Percentiles rank a stretch among this genome's conserved stretches.
Conservation (phyloP, 2,329 filamentous ascomycete species). For the Chrysoporthe austroafricana region DNA sequence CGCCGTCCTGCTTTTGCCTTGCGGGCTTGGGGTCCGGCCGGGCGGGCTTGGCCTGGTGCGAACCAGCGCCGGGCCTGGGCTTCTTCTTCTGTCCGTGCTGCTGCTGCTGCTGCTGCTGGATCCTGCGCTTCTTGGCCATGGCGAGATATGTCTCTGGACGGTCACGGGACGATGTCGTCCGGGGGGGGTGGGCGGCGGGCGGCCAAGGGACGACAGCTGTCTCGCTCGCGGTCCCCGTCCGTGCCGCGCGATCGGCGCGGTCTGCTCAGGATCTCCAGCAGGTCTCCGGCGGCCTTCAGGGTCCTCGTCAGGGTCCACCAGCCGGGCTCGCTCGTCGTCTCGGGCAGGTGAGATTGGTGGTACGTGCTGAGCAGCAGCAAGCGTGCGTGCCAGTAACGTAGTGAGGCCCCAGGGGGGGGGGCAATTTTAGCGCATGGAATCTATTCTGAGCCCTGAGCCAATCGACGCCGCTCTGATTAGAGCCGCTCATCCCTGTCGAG, state of each 20-base stretch:
- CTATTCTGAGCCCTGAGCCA: not conserved
- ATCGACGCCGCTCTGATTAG: not conserved
- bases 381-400: no score
- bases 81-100: constrained; percentile 18
- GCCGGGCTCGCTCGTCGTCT: not conserved
- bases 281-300: no score
- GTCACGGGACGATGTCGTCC: no score
- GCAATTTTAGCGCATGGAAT: not conserved
- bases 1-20: constrained; percentile 28
- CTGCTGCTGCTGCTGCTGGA: constrained; percentile 31
- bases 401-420: not conserved
- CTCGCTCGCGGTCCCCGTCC: not conserved
- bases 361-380: not conserved
- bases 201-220: no score
- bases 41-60: constrained; percentile 18
- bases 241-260: not conserved
- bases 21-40: constrained; percentile 13
- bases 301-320: not conserved
- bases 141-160: not conserved
- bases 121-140: constrained; percentile 51
- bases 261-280: not conserved
- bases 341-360: not conserved
- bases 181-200: no score
- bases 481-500: not conserved
- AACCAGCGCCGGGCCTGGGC: constrained; percentile 15